These are phyloP conservation scores for Skeletonema costatum DNA, from an alignment of 108 stramenopile species.

Conservation along the genomic window DNA sequence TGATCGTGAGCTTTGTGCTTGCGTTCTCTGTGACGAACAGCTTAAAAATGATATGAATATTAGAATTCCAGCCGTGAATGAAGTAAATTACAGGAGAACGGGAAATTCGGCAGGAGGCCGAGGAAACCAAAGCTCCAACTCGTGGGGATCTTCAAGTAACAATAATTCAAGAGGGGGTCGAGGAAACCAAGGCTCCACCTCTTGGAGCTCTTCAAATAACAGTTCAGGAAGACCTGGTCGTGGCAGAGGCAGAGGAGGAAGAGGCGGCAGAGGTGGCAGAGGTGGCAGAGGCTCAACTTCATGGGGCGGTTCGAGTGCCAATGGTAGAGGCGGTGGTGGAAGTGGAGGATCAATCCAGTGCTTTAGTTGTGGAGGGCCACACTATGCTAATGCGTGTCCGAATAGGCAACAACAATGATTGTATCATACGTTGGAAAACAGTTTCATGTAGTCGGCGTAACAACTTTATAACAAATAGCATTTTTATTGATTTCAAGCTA, in stretches of 20 bases:
- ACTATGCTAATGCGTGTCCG: constrained; percentile 66
- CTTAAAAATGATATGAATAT: constrained; percentile 75
- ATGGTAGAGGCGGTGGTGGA: constrained; percentile 15
- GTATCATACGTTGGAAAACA: background rate
- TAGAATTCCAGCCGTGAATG: constrained; percentile 61
- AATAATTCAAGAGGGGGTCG: background rate
- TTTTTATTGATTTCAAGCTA: background rate
- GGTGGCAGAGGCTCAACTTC: constrained; percentile 14
- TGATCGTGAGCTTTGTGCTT: constrained; percentile 57
- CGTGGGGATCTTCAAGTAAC: background rate
- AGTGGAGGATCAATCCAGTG: constrained; percentile 29
- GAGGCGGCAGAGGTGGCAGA: constrained; percentile 1
- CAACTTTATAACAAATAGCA: background rate
- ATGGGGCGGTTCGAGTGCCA: constrained; percentile 27
- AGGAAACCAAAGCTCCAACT: background rate
- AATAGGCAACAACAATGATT: constrained; percentile 18
- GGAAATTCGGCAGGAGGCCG: constrained; percentile 9
- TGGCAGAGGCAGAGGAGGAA: constrained; percentile 1
- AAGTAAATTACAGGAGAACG: constrained; percentile 53
- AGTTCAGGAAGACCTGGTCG: constrained; percentile 10
- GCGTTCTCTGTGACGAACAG: constrained; percentile 75
- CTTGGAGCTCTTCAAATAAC: background rate
- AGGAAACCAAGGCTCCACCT: background rate
- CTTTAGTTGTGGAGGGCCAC: constrained; percentile 55
- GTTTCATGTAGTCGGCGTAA: background rate